Base-by-base conservation (phyloP, 768 basidiomycete genomes). In the Collybia nuda region DNA sequence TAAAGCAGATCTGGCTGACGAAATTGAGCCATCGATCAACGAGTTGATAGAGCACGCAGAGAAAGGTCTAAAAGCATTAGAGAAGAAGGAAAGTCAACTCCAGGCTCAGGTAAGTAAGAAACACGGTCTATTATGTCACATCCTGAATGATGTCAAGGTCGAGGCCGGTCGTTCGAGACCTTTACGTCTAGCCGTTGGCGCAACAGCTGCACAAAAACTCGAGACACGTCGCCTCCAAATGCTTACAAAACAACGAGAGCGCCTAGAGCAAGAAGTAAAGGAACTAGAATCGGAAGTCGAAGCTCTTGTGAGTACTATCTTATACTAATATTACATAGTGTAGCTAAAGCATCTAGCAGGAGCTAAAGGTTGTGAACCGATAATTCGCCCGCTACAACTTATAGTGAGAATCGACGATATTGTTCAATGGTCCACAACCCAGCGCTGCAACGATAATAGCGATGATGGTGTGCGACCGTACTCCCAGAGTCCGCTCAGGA, bases 1-100 rank as follows among this genome's bases (percentile, higher is more conserved):
- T 70, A 90, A 91, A 60, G 68, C 84, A 2, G 85, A 86, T 38
- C 73, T 92, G 36, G 84, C 80, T 1, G 86, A 89, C 46, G 90
- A 91, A 62, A 82, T 93, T 8, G 90, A 92, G 52, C 90, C 90
- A 15, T 82, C 86, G 24, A 85, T 93, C 17, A 80, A 75, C 40
- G 88, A 92, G 55, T 80, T 93, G 14, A 77, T 90, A 17, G 76
- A 81, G 48, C 78, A 81, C 19, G 84, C 88, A 0, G 85, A 90
- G 59, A 82, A 81, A 58, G 88, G 88, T 1, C 65, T 91, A 28
- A 75, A 78, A 23, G 61, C 71, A 7, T 65, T 92, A 47, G 69
- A 76, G 55, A 86, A 85, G 71, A 82, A 81, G 60, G 85, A 87
- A 55, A 74, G 68, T 41, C 61, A 75, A 41, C 67, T 90, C 37